Conservation (phyloP, 257 asterid genomes). For the Gentiana straminea region DNA sequence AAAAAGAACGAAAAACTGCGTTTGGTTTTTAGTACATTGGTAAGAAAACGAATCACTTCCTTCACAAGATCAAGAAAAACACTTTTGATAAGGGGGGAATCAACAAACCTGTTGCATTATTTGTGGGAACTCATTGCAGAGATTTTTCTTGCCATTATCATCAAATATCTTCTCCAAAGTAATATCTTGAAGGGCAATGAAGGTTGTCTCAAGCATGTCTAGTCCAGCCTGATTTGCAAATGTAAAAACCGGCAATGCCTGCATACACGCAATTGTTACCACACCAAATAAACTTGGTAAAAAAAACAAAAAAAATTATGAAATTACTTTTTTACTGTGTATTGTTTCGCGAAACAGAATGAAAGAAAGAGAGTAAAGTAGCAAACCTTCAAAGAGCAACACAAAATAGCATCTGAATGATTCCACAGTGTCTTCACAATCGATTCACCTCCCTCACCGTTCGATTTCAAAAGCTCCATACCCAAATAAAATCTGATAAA, state of each 20-base stretch:
- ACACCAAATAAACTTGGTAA: neutral
- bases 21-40: too few species aligned
- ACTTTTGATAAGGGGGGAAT: too few species aligned
- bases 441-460: constrained; percentile 51
- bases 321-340: too few species aligned
- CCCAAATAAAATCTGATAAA: constrained; percentile 55
- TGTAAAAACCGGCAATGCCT: constrained; percentile 74
- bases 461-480: constrained; percentile 52
- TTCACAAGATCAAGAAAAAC: too few species aligned
- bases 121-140: constrained; percentile 68
- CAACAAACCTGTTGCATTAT: constrained; percentile 76
- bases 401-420: constrained; percentile 71
- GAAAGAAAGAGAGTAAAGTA: neutral
- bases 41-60: too few species aligned
- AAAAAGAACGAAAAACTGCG: too few species aligned
- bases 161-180: constrained; percentile 78
- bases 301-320: neutral
- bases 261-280: constrained; percentile 13
- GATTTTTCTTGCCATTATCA: constrained; percentile 71
- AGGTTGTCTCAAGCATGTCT: constrained; percentile 91
- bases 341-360: too few species aligned
- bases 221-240: constrained; percentile 94
- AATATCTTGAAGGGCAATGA: constrained; percentile 82
- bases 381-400: constrained; percentile 74
- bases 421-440: constrained; percentile 71